Base-by-base conservation (phyloP, 176 grass and related monocot genomes). In the Zoysia japonica region DNA sequence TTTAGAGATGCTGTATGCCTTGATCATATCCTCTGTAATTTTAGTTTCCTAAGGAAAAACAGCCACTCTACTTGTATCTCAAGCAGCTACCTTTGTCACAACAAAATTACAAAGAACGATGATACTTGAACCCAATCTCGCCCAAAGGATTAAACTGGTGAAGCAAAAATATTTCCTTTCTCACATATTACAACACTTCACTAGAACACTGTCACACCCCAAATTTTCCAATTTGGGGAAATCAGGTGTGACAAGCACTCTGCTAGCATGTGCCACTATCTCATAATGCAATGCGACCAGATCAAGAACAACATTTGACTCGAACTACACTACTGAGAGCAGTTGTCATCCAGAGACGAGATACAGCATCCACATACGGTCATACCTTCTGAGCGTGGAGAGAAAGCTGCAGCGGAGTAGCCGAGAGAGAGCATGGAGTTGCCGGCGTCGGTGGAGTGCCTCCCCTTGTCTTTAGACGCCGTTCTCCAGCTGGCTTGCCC, bases 381-480 rank as follows among this genome's bases (percentile, higher is more conserved):
- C 14, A 3, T 78, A 88, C 86, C 86, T 80, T 48, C 63, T 48
- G 86, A 70, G 62, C 4, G 13, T 50, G 57, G 41, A 45, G 76
- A 67, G 53, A 69, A 11, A 45, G 64, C 46, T 1, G 78, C 9
- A 59, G 80, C 6, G 45, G 82, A 61, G 77, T 82, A 84, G 83
- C 84, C 81, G 57, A 79, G 78, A 2, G 73, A 87, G 13, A 90
- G 84, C 62, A 86, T 64, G 61, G 83, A 86, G 75, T 37, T 53
- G 61, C 50, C 75, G 28, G 42, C 75, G 55, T n/a, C 17, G 9
- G 75, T 13, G 3, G 70, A 54, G 7, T 42, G 45, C 68, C 60
- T 83, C n/a, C 68, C 74, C 52, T 84, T 77, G 9, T 80, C 78
- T 7, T 57, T 84, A 11, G 60, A 53, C 2, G 15, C n/a, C 16